Evolutionary conservation across 345 rosid genomes (phyloP).

Genomic region (Alliaria petiolata): DNA sequence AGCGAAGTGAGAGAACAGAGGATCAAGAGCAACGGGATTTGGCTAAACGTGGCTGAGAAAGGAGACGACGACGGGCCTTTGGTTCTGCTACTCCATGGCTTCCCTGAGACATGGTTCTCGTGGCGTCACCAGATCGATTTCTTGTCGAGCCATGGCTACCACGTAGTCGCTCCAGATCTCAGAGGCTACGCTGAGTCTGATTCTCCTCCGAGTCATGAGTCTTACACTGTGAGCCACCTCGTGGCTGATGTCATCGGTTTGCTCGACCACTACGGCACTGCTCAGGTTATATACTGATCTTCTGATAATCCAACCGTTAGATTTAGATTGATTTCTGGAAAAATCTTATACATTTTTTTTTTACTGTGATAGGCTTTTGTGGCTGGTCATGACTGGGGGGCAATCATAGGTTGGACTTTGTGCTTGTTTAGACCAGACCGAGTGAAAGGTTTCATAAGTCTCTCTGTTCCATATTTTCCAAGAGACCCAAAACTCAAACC

Average conservation of each 20-base stretch:
- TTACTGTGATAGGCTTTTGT: slow-evolving; percentile 49
- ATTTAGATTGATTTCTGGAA: neutral
- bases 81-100: slow-evolving; percentile 62
- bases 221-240: slow-evolving; percentile 51
- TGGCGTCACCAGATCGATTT: slow-evolving; percentile 68
- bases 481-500: slow-evolving; percentile 42
- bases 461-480: slow-evolving; percentile 43
- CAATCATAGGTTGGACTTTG: slow-evolving; percentile 46
- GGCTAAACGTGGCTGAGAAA: slow-evolving; percentile 53
- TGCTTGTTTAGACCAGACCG: slow-evolving; percentile 54
- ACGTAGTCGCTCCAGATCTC: slow-evolving; percentile 62
- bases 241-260: slow-evolving; percentile 53
- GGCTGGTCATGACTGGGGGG: slow-evolving; percentile 77
- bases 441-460: slow-evolving; percentile 44
- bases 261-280: slow-evolving; percentile 46
- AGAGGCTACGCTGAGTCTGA: slow-evolving; percentile 64
- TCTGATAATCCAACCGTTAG: neutral
- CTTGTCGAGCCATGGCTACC: slow-evolving; percentile 57
- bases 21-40: slow-evolving; percentile 49
- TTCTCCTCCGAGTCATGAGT: slow-evolving; percentile 40
- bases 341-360: neutral
- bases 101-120: slow-evolving; percentile 74
- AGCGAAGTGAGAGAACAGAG: slow-evolving; percentile 36
- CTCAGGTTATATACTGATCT: slow-evolving; percentile 35
- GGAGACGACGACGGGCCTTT: slow-evolving; percentile 48